Evolutionary conservation across 1,284 basidiomycete species (phyloP), one percentile per base, ranked within the genome.

Genomic region (Amylostereum areolatum): DNA sequence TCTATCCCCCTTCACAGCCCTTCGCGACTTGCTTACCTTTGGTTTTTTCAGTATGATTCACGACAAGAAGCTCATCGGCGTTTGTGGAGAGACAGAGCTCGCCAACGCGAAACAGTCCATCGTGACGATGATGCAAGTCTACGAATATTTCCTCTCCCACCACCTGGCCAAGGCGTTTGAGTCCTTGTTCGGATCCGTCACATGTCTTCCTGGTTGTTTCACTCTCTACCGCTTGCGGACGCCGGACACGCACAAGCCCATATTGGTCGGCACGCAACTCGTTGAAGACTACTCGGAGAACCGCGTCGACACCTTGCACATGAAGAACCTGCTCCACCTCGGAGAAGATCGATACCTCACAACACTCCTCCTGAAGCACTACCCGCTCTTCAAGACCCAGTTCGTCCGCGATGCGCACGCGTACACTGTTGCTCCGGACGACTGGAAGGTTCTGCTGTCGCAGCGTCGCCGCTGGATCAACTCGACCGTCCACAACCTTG

Each of bases 381-480:
- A 96, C 81, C 84, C 91, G 8, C 75, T 78, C 41, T 86, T 84
- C 77, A 97, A 95, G 77, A 97, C 94, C 9, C 92, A 94, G 63
- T 98, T 98, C 62, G 82, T 95, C 30, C 83, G 90, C 12, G 95
- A 98, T 63, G 94, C 94, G 1, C 87, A 92, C 63, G 94, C 95
- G 1, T 91, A 77, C 63, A 96, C 92, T 0, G 89, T 96, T 30
- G 92, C 93, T 5, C 93, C 93, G 0, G 91, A 92, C 59, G 87
- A 92, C 59, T 97, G 93, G 92, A 86, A 86, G 63, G 87, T 99
- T 42, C 69, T 99, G 56, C 74, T 99, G n/a, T 97, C 93, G 8
- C 96, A 99, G 67, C 85, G 95, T 72, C 89, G 95, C 73, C 88
- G 94, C 61, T 99, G 97, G 97, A 99, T 99, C 72, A 99, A 99